Percentiles rank a stretch among this genome's conserved stretches.
phyloP scores from a whole-genome alignment of 2,329 filamentous ascomycete species.

The Curvularia verruculosa region DNA sequence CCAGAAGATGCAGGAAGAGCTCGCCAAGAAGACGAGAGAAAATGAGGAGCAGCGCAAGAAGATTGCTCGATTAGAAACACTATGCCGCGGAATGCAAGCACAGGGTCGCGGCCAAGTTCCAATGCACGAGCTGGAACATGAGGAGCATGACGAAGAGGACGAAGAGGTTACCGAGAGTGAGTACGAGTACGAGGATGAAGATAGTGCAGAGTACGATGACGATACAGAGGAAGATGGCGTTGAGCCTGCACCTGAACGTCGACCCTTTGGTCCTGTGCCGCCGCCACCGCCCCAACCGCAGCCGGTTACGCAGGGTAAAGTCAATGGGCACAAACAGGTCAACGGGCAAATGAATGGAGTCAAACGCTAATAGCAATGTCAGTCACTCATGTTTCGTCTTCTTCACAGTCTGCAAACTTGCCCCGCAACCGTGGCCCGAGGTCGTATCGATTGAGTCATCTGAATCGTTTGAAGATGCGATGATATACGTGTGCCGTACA shows the following conservation, averaged over 20 bases:
- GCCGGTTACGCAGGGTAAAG: slow-evolving; percentile 38
- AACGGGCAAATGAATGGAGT: slow-evolving; percentile 50
- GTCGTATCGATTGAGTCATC: neutral
- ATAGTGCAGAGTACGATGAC: slow-evolving; percentile 60
- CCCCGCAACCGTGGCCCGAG: neutral
- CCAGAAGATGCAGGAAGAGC: slow-evolving; percentile 72
- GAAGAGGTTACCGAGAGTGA: slow-evolving; percentile 58
- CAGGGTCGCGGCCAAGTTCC: slow-evolving; percentile 79
- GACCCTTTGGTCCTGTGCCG: slow-evolving; percentile 46
- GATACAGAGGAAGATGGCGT: slow-evolving; percentile 62
- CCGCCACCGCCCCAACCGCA: slow-evolving; percentile 47
- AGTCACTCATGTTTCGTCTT: slow-evolving; percentile 13
- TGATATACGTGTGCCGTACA: neutral
- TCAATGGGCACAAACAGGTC: slow-evolving; percentile 47
- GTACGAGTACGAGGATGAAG: slow-evolving; percentile 53
- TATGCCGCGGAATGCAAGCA: slow-evolving; percentile 95
- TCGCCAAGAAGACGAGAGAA: slow-evolving; percentile 74
- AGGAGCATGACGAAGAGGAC: slow-evolving; percentile 55
- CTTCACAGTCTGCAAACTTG: slow-evolving; percentile 5
- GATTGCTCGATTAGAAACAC: slow-evolving; percentile 88
- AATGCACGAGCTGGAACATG: slow-evolving; percentile 50
- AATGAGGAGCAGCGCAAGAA: slow-evolving; percentile 81
- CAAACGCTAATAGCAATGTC: slow-evolving; percentile 41
- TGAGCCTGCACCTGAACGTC: slow-evolving; percentile 40
- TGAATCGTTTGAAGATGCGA: neutral